These are phyloP conservation scores for Phycomyces nitens DNA, from an alignment of 192 early-diverging fungal genomes.

Conservation along the genomic window DNA sequence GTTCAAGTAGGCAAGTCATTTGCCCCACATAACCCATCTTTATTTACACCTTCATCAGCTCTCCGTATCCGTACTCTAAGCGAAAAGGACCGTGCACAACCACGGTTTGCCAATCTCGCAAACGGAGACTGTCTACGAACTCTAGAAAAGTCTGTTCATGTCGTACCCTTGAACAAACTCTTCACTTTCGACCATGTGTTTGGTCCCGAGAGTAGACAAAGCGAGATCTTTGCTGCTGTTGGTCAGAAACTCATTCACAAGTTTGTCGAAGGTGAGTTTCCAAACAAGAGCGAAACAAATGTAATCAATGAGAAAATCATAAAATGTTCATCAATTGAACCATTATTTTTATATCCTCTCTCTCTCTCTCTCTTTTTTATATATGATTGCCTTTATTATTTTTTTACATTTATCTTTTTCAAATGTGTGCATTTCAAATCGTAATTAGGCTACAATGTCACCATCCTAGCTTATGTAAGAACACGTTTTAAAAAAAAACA, in stretches of 20 bases:
- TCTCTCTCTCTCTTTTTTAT: neutral
- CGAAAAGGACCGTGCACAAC: constrained; percentile 28
- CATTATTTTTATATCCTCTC: too few relatives aligned
- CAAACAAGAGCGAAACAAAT: neutral
- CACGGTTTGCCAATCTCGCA: constrained; percentile 19
- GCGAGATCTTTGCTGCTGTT: constrained; percentile 29
- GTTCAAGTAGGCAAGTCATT: constrained; percentile 36
- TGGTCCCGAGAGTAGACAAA: constrained; percentile 26
- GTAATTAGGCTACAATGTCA: constrained; percentile 83
- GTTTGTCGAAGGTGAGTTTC: constrained; percentile 29
- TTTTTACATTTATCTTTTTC: too few relatives aligned
- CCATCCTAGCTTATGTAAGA: constrained; percentile 81
- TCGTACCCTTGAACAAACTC: constrained; percentile 27
- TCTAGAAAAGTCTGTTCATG: constrained; percentile 21
- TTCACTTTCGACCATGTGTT: constrained; percentile 39
- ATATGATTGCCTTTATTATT: neutral
- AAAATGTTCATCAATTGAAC: too few relatives aligned
- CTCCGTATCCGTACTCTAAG: constrained; percentile 31
- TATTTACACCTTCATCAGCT: constrained; percentile 13
- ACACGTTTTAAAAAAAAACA: constrained; percentile 2
- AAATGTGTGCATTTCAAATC: too few relatives aligned
- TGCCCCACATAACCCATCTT: neutral
- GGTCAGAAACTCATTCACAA: constrained; percentile 29
- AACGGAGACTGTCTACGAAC: constrained; percentile 21
- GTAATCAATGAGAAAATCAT: neutral